Evolutionary conservation across 176 grass and related monocot species (phyloP), one percentile per base, ranked within the genome.

Genomic region (Thalia dealbata): DNA sequence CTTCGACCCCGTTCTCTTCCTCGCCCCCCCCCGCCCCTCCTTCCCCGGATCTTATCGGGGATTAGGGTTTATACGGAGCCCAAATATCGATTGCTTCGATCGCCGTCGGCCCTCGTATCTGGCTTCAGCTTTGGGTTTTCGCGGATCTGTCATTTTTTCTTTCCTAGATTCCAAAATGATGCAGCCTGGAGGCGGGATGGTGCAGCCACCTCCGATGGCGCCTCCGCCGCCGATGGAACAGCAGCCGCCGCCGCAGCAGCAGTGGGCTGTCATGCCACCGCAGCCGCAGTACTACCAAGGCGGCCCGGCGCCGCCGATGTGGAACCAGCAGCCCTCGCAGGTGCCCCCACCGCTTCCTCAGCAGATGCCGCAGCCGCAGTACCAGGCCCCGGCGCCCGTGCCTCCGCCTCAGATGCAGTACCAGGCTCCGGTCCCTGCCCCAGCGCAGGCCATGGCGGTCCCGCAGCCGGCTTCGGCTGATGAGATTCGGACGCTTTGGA

Each of bases 401-500:
- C 72, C 1, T 52, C 74, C 1, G 29, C 64, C 2, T 21, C 82
- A 79, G 21, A 44, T 61, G 52, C 73, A 75, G 56, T 62, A 43
- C 56, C 73, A 61, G 56, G 35, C 13, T 23, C 14, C 73, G 18
- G 56, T 16, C 32, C 56, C 54, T 2, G 14, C 24, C 0, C 55
- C 78, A 0, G 69, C 54, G 6, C 22, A 72, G 7, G 78, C 44
- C 24, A 61, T 61, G 25, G 32, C 22, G 45, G 10, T 48, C 3
- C 12, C 44, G 6, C 42, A 76, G 1, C 76, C 76, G 52, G 30
- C 44, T 1, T 72, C 73, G 14, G 74, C 75, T 25, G 81, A 75
- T 29, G 88, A 91, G 85, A 30, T 81, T 64, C 75, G 80, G 24
- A 91, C 88, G 52, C 82, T 91, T 14, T 91, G 85, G 88, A 88